Base-by-base conservation (phyloP, 139 green algal genomes). In the Protoeuglena noctilucae region DNA sequence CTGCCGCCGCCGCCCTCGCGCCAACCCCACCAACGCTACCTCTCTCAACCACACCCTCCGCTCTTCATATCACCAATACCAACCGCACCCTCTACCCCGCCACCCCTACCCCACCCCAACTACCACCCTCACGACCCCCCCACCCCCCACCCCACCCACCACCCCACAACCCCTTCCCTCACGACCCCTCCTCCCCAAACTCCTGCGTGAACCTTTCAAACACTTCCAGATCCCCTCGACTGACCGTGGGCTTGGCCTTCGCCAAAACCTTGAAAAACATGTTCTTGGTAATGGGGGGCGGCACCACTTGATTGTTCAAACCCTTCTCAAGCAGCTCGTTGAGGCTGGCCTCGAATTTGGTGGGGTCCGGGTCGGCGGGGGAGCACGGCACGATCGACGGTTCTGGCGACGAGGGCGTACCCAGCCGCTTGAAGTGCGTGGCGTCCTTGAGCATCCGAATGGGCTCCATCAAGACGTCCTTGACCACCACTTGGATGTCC, bases 401-500 rank as follows among this genome's bases (percentile, higher is more conserved):
- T 28, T 65, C 52, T 7, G 34, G 34, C 34, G 9, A 7, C 34
- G 34, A 7, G 9, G 34, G 24, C 23, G 17, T n/a, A 54, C 17
- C 25, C 12, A 80, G 51, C 55, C 79, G 66, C 58, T 72, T 79
- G 68, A 96, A 98, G 70, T 95, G 85, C 47, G 85, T 95, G 1
- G 89, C 84, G 51, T 98, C 91, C 29, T 77, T 59, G 30, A 80
- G 54, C 60, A 84, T 84, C 9, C 91, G 79, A 57, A 98, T 86
- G 39, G 91, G 91, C 74, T 98, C 81, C 79, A 96, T 95, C 4
- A 98, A 77, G 51, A 97, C 91, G 57, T 97, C 90, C 74, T 96
- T 94, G 27, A 95, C 86, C 12, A 82, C 61, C 26, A 74, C 57
- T 7, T 58, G 48, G 28, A 77, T 63, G 61, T 81, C 71, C 6